Percentiles rank a stretch among this genome's conserved stretches.
Evolutionary conservation across 371 early-diverging fungal genomes (phyloP).

Genomic region (Circinella umbellata): DNA sequence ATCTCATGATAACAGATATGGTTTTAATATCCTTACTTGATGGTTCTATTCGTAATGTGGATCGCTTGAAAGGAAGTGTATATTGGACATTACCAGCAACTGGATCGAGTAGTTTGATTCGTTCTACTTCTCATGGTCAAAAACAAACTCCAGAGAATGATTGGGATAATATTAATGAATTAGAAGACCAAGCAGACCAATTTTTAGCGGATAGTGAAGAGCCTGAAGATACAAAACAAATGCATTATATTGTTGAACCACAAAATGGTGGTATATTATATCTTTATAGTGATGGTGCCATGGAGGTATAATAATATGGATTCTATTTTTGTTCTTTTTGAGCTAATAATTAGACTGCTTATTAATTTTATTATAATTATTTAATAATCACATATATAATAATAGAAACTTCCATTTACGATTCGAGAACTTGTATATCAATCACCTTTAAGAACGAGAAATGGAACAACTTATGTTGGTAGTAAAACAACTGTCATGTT

Average conservation of each 20-base stretch:
- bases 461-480: slow-evolving; percentile 70
- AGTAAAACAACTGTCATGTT: slow-evolving; percentile 68
- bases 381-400: neutral
- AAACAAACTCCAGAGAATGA: neutral
- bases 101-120: slow-evolving; percentile 35
- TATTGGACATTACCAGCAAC: slow-evolving; percentile 50
- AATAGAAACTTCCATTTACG: slow-evolving; percentile 73
- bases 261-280: slow-evolving; percentile 77
- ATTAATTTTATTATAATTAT: too few species aligned
- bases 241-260: slow-evolving; percentile 82
- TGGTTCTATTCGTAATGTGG: slow-evolving; percentile 52
- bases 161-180: neutral
- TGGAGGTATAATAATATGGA: slow-evolving; percentile 41
- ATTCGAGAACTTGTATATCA: slow-evolving; percentile 69
- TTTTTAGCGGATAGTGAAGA: neutral
- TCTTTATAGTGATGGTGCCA: slow-evolving; percentile 41
- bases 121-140: slow-evolving; percentile 24
- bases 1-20: slow-evolving; percentile 33
- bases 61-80: slow-evolving; percentile 35
- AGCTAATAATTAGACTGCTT: too few species aligned
- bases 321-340: too few species aligned
- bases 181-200: too few species aligned
- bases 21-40: slow-evolving; percentile 46
- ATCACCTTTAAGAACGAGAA: slow-evolving; percentile 64
- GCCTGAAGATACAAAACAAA: slow-evolving; percentile 4